Percentiles rank a stretch among this genome's conserved stretches.
Conservation (phyloP, 2,329 filamentous ascomycete genomes). For the Neofusicoccum laricinum region DNA sequence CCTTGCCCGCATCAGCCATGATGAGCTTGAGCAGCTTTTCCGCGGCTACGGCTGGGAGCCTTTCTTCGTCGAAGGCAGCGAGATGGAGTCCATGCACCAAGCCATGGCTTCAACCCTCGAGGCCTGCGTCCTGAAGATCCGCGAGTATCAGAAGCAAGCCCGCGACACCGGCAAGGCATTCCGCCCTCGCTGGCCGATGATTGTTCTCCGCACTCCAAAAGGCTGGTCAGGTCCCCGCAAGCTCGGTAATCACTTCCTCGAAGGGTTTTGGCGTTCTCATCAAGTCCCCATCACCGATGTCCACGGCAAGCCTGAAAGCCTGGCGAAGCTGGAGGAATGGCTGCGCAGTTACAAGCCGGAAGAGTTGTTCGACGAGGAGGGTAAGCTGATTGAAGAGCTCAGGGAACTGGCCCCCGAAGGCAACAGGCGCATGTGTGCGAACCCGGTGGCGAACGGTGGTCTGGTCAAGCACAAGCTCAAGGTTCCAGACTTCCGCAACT, state of each 20-base stretch:
- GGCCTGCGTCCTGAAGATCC: slow-evolving; percentile 68
- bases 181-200: slow-evolving; percentile 75
- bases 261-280: slow-evolving; percentile 76
- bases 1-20: slow-evolving; percentile 69
- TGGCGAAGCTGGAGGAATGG: slow-evolving; percentile 70
- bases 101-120: slow-evolving; percentile 77
- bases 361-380: slow-evolving; percentile 63
- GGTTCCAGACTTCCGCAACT: slow-evolving; percentile 68
- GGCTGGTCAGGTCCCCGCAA: slow-evolving; percentile 76
- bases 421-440: slow-evolving; percentile 70
- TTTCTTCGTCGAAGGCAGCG: slow-evolving; percentile 76
- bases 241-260: slow-evolving; percentile 66
- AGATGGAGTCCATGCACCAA: slow-evolving; percentile 73
- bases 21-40: slow-evolving; percentile 68
- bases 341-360: slow-evolving; percentile 75
- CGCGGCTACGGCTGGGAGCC: slow-evolving; percentile 74
- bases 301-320: slow-evolving; percentile 60
- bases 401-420: slow-evolving; percentile 64
- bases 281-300: slow-evolving; percentile 75
- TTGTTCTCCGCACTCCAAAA: slow-evolving; percentile 73
- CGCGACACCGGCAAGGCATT: slow-evolving; percentile 67
- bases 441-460: slow-evolving; percentile 72
- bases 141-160: slow-evolving; percentile 66
- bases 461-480: slow-evolving; percentile 63
- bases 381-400: slow-evolving; percentile 62